Percentiles rank a stretch among this genome's conserved stretches.
Evolutionary conservation across 805 yeast species (phyloP).

Genomic region (Diddensiella transvaalensis): DNA sequence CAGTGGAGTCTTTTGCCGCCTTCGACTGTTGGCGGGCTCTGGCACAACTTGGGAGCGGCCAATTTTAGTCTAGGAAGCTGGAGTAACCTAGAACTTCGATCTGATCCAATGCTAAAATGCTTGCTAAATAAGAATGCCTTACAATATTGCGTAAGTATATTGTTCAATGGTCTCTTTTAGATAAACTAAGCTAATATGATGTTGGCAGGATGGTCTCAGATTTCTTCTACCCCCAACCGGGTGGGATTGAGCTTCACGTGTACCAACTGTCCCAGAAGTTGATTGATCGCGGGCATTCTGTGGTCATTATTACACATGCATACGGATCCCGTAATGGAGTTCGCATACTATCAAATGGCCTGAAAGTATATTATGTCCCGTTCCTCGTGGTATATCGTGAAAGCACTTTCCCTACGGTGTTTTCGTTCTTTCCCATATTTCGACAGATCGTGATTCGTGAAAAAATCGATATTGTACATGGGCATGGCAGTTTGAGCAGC

Average conservation of each 20-base stretch:
- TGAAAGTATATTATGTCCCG: slow-evolving; percentile 91
- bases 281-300: slow-evolving; percentile 78
- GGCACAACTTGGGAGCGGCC: too few species aligned
- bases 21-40: too few species aligned
- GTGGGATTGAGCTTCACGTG: slow-evolving; percentile 95
- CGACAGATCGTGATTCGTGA: slow-evolving; percentile 86
- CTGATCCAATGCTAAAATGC: too few species aligned
- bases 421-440: slow-evolving; percentile 79
- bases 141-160: slow-evolving; percentile 32
- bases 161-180: too few species aligned
- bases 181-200: not conserved
- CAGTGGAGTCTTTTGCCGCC: too few species aligned
- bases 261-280: slow-evolving; percentile 81
- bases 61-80: too few species aligned
- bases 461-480: slow-evolving; percentile 82
- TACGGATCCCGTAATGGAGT: slow-evolving; percentile 82
- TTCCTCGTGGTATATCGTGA: slow-evolving; percentile 75
- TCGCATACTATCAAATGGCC: slow-evolving; percentile 79
- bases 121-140: too few species aligned
- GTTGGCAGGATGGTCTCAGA: slow-evolving; percentile 87
- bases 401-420: slow-evolving; percentile 84
- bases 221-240: slow-evolving; percentile 97
- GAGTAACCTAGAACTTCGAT: too few species aligned
- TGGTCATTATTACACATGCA: slow-evolving; percentile 82
- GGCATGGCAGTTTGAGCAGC: slow-evolving; percentile 87